Conservation (phyloP, 345 rosid species). For the Leavenworthia alabamica region DNA sequence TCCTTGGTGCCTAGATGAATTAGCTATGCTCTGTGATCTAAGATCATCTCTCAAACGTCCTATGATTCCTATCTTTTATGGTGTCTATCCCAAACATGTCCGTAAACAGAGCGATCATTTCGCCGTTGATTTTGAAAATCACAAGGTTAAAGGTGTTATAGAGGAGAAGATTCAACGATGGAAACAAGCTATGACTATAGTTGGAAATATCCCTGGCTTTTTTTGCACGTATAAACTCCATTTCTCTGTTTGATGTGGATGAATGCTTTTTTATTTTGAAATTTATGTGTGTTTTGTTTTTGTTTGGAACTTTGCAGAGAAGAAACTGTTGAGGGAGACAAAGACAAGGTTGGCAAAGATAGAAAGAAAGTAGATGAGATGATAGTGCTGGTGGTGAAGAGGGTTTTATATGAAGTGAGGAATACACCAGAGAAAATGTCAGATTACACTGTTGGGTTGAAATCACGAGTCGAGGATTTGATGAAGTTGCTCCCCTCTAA, state of each 20-base stretch:
- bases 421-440: constrained; percentile 48
- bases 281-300: not conserved
- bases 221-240: not conserved
- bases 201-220: constrained; percentile 36
- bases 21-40: constrained; percentile 40
- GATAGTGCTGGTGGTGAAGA: constrained; percentile 35
- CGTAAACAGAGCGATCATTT: constrained; percentile 38
- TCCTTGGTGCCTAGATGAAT: constrained; percentile 43
- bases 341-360: not conserved
- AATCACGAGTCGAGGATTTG: not conserved
- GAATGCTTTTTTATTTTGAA: not conserved
- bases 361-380: constrained; percentile 5
- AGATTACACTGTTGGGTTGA: constrained; percentile 21
- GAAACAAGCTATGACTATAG: constrained; percentile 40
- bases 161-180: constrained; percentile 26
- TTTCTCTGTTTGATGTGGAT: not conserved
- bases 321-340: not conserved
- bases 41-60: constrained; percentile 8
- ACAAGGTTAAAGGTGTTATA: constrained; percentile 13
- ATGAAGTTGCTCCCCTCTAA: not conserved
- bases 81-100: constrained; percentile 40
- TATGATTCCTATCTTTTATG: constrained; percentile 41
- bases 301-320: constrained; percentile 2
- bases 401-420: constrained; percentile 37
- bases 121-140: constrained; percentile 23